phyloP scores from a whole-genome alignment of 2,329 filamentous ascomycete genomes.

The Neofusicoccum kwambonambiense region DNA sequence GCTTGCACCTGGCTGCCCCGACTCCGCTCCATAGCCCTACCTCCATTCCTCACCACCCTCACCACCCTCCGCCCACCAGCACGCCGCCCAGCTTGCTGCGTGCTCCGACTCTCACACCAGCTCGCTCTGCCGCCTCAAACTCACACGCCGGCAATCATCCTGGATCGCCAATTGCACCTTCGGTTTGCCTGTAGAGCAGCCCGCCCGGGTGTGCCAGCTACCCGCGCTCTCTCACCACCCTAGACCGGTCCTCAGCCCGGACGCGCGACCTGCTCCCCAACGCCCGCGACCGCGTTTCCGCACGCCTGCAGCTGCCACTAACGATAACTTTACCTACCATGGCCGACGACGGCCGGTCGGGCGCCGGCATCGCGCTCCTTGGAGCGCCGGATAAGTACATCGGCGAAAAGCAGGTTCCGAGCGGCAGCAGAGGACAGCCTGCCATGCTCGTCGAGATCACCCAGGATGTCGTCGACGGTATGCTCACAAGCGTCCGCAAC shows the following conservation, averaged over 20 bases:
- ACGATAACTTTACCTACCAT: conserved; percentile 23
- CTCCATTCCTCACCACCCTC: conserved; percentile 13
- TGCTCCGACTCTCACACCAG: not conserved
- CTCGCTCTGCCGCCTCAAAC: not conserved
- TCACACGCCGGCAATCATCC: not conserved
- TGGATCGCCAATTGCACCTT: conserved; percentile 10
- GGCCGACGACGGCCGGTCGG: conserved; percentile 29
- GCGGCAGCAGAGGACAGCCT: conserved; percentile 29
- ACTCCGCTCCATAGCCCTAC: conserved; percentile 1
- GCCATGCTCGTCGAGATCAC: conserved; percentile 44
- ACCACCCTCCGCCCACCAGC: not conserved
- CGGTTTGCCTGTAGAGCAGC: conserved; percentile 16
- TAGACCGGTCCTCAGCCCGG: conserved; percentile 8
- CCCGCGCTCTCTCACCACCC: conserved; percentile 8
- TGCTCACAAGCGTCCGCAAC: conserved; percentile 36
- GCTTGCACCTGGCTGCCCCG: conserved; percentile 13
- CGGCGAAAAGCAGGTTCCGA: conserved; percentile 30
- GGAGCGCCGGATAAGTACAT: conserved; percentile 40
- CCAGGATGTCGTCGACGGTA: conserved; percentile 41
- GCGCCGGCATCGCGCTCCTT: conserved; percentile 36
- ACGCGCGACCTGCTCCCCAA: conserved; percentile 1
- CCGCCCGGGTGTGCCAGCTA: conserved; percentile 15
- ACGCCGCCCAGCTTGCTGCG: conserved; percentile 5
- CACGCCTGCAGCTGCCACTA: not conserved
- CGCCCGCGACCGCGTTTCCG: not conserved